A percentile compares a stretch with the other conserved stretches of the same genome.
Conservation (phyloP, 768 basidiomycete species). For the Saitozyma podzolica region DNA sequence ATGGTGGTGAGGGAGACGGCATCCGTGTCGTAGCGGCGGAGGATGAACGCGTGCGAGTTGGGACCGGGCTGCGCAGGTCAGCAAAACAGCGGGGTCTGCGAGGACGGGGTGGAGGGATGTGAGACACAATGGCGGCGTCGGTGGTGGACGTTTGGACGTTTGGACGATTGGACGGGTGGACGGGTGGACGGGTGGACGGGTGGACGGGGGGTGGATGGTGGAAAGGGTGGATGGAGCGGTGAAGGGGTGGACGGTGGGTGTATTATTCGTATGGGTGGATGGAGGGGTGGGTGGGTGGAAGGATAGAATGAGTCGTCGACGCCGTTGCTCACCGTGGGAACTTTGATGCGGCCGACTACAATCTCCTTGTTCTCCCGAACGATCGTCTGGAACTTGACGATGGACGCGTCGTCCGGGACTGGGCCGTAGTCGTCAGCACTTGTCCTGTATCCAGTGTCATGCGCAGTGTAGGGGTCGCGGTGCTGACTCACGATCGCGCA, state of each 20-base stretch:
- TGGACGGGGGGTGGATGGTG: too few species aligned
- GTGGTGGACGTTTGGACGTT: too few species aligned
- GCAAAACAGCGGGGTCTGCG: neutral
- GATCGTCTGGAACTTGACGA: conserved; percentile 88
- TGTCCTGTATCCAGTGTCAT: neutral
- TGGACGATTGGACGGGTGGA: too few species aligned
- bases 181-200: too few species aligned
- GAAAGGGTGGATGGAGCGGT: too few species aligned
- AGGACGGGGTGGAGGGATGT: too few species aligned
- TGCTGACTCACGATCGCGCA: conserved; percentile 28
- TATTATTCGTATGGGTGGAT: too few species aligned
- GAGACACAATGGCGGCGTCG: too few species aligned
- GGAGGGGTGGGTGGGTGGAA: too few species aligned
- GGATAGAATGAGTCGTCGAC: conserved; percentile 17
- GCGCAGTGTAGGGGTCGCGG: neutral
- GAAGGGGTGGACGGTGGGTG: too few species aligned
- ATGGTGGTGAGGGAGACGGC: conserved; percentile 91
- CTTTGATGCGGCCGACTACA: conserved; percentile 84
- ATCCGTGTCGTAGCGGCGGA: conserved; percentile 88
- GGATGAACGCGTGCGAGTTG: conserved; percentile 81
- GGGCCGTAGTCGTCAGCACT: neutral
- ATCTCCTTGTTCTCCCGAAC: conserved; percentile 84
- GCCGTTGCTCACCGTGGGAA: conserved; percentile 65
- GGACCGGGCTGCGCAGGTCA: conserved; percentile 48
- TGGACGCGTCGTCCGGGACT: conserved; percentile 48